Conservation (phyloP, 2,329 filamentous ascomycete species). For the Taxawa tesnikishii region DNA sequence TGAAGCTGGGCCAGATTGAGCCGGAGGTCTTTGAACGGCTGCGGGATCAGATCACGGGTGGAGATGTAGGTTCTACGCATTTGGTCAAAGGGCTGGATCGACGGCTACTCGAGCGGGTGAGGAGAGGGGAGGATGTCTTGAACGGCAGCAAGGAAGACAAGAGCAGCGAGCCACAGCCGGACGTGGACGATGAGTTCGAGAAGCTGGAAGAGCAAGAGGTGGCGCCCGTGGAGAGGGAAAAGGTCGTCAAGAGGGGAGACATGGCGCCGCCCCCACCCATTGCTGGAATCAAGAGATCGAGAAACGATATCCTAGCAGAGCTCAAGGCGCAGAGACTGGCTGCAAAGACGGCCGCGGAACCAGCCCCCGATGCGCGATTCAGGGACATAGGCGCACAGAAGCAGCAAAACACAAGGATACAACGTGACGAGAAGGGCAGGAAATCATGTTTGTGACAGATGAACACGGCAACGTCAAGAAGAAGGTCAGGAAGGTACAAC, state of each 20-base stretch:
- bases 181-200: slow-evolving; percentile 33
- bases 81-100: slow-evolving; percentile 87
- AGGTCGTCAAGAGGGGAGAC: slow-evolving; percentile 39
- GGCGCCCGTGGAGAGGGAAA: slow-evolving; percentile 51
- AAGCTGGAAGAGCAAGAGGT: slow-evolving; percentile 55
- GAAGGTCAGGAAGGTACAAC: slow-evolving; percentile 42
- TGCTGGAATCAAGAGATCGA: slow-evolving; percentile 38
- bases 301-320: slow-evolving; percentile 48
- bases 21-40: slow-evolving; percentile 64
- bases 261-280: slow-evolving; percentile 32
- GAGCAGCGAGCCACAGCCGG: slow-evolving; percentile 15
- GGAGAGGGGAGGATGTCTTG: slow-evolving; percentile 49
- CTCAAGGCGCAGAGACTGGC: slow-evolving; percentile 42
- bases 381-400: slow-evolving; percentile 32
- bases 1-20: slow-evolving; percentile 77
- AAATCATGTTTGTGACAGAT: slow-evolving; percentile 47
- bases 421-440: slow-evolving; percentile 35
- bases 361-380: slow-evolving; percentile 42
- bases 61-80: slow-evolving; percentile 69
- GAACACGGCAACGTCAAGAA: slow-evolving; percentile 49
- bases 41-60: slow-evolving; percentile 65
- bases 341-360: slow-evolving; percentile 30
- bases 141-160: slow-evolving; percentile 28
- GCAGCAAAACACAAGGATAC: slow-evolving; percentile 3
- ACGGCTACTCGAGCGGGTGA: slow-evolving; percentile 59